These are phyloP conservation scores for Leishmania arabica DNA, from an alignment of 208 protist species.

Conservation along the genomic window DNA sequence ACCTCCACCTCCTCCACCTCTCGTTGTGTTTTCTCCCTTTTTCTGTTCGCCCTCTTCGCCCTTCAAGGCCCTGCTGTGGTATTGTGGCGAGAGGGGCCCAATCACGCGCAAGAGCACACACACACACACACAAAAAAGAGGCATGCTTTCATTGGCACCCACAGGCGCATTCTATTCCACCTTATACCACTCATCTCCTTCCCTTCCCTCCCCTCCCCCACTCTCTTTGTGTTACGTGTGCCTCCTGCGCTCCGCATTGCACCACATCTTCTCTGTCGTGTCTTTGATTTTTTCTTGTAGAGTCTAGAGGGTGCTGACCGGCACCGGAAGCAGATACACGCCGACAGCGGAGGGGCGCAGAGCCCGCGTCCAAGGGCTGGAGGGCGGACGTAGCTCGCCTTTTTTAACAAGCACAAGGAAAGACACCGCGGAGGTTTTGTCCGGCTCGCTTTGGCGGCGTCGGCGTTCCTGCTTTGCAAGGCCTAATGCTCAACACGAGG, in stretches of 20 bases:
- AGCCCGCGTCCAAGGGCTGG: not conserved
- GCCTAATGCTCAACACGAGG: not conserved
- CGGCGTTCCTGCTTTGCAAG: not conserved
- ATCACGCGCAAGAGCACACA: not conserved
- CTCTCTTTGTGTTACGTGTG: not conserved
- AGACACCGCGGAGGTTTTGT: not conserved
- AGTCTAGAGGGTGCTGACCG: not conserved
- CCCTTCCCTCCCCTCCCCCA: not conserved
- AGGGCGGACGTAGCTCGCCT: not conserved
- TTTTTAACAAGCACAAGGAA: not conserved
- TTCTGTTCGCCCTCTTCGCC: not conserved
- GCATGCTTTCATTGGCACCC: not conserved
- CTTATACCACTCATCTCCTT: constrained; percentile 15
- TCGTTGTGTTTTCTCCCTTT: not conserved
- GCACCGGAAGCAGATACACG: not conserved
- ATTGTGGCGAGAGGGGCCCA: not conserved
- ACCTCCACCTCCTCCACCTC: too few species aligned
- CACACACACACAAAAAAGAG: not conserved
- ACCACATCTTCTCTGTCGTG: not conserved
- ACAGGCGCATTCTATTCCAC: not conserved
- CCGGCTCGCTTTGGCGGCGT: not conserved
- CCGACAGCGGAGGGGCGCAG: not conserved
- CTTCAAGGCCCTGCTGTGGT: not conserved
- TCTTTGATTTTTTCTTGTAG: not conserved
- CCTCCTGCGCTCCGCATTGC: not conserved